A percentile compares a stretch with the other conserved stretches of the same genome.
phyloP scores from a whole-genome alignment of 225 moss, liverwort and hornwort genomes.

The Polytrichum formosum region DNA sequence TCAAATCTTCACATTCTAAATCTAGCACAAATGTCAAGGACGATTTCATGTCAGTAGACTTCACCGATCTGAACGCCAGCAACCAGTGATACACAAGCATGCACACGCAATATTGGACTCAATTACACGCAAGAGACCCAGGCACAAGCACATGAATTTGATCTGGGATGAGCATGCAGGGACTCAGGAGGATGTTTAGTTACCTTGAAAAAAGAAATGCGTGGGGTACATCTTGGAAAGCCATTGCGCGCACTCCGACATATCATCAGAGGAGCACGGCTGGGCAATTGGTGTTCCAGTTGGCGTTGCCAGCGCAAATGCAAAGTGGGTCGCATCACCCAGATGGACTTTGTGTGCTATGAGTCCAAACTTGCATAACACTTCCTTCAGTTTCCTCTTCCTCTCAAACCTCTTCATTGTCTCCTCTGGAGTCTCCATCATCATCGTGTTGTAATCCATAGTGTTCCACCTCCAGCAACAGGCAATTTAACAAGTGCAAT shows the following conservation, averaged over 20 bases:
- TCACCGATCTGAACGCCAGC: no score
- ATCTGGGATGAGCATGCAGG: background rate
- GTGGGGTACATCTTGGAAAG: slow-evolving; percentile 41
- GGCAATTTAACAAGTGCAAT: no score
- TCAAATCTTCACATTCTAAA: no score
- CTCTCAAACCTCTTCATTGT: slow-evolving; percentile 55
- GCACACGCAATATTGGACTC: no score
- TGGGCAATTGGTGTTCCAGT: slow-evolving; percentile 39
- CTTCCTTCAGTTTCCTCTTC: slow-evolving; percentile 54
- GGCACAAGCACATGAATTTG: no score
- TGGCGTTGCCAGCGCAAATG: slow-evolving; percentile 49
- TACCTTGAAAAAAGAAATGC: slow-evolving; percentile 47
- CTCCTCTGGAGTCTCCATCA: slow-evolving; percentile 53
- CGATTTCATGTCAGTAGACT: no score
- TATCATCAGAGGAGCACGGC: slow-evolving; percentile 51
- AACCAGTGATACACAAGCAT: no score
- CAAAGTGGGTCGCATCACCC: slow-evolving; percentile 41
- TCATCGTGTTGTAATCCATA: slow-evolving; percentile 47
- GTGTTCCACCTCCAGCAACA: background rate
- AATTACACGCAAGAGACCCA: no score
- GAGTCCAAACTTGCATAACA: slow-evolving; percentile 40
- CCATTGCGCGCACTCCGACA: slow-evolving; percentile 52
- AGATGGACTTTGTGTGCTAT: slow-evolving; percentile 44
- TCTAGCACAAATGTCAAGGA: no score
- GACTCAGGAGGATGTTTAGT: background rate